Percentiles rank a stretch among this genome's conserved stretches.
Conservation (phyloP, 2,329 filamentous ascomycete genomes). For the Trichoderma atrobrunneum region DNA sequence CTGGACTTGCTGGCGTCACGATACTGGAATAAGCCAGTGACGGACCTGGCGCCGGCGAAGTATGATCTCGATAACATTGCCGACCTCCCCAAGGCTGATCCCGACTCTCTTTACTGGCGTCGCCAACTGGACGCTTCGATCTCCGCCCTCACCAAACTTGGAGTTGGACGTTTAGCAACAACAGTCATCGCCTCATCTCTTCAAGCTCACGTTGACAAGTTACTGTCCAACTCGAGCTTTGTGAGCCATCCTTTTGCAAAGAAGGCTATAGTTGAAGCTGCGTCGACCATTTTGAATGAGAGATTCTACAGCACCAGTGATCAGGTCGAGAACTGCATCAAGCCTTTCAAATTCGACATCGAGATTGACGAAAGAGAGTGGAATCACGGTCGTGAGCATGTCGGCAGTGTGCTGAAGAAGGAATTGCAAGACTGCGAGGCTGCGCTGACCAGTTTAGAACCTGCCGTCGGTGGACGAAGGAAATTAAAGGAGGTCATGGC, state of each 20-base stretch:
- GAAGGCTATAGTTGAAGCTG: conserved; percentile 88
- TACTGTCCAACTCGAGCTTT: conserved; percentile 81
- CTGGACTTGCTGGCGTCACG: conserved; percentile 87
- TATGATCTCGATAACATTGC: conserved; percentile 69
- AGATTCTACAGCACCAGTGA: conserved; percentile 96
- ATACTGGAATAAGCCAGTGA: conserved; percentile 96
- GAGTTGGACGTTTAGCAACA: conserved; percentile 87
- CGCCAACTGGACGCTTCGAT: conserved; percentile 90
- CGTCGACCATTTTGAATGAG: conserved; percentile 85
- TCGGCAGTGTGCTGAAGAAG: conserved; percentile 75
- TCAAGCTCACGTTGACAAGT: conserved; percentile 74
- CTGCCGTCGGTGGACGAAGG: conserved; percentile 71
- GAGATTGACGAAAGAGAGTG: conserved; percentile 92
- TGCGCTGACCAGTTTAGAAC: conserved; percentile 73
- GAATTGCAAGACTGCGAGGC: conserved; percentile 82
- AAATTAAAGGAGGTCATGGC: conserved; percentile 86
- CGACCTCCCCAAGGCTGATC: conserved; percentile 79
- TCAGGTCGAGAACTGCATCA: conserved; percentile 98
- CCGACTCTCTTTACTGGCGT: conserved; percentile 86
- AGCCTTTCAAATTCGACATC: conserved; percentile 97
- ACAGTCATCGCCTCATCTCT: conserved; percentile 87
- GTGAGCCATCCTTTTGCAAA: conserved; percentile 86
- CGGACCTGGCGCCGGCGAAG: conserved; percentile 68
- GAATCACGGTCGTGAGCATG: conserved; percentile 79
- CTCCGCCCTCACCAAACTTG: conserved; percentile 87